These are phyloP conservation scores for Coemansia sp. DNA, from an alignment of 192 early-diverging fungal species.

Conservation along the genomic window DNA sequence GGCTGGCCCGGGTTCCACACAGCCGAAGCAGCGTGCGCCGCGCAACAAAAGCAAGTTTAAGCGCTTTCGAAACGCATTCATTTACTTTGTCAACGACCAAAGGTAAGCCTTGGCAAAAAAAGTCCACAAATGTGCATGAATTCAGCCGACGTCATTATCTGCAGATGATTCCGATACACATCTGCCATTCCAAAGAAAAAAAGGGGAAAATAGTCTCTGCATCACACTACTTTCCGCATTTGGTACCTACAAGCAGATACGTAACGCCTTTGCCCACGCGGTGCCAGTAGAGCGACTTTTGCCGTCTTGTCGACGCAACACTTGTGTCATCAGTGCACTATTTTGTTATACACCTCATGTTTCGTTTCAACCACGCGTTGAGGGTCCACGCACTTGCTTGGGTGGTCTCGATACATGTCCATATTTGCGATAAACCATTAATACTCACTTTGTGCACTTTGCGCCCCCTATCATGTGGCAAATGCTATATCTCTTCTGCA, in stretches of 20 bases:
- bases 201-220: too few species aligned
- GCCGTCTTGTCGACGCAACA: too few species aligned
- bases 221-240: background rate
- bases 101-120: slow-evolving; percentile 23
- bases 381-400: too few species aligned
- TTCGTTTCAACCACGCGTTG: too few species aligned
- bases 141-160: too few species aligned
- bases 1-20: slow-evolving; percentile 1
- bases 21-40: slow-evolving; percentile 30
- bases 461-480: background rate
- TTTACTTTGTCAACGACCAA: slow-evolving; percentile 56
- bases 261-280: too few species aligned
- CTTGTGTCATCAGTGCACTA: too few species aligned
- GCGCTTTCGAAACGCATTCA: slow-evolving; percentile 56
- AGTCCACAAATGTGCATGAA: background rate
- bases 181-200: too few species aligned
- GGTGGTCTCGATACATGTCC: too few species aligned
- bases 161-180: too few species aligned
- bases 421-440: background rate
- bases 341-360: too few species aligned
- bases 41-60: slow-evolving; percentile 55
- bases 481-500: background rate
- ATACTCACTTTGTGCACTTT: background rate
- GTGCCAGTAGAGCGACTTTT: too few species aligned
- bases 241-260: background rate